Conservation (phyloP, 805 yeast genomes). For the Grigorovia jiainica region DNA sequence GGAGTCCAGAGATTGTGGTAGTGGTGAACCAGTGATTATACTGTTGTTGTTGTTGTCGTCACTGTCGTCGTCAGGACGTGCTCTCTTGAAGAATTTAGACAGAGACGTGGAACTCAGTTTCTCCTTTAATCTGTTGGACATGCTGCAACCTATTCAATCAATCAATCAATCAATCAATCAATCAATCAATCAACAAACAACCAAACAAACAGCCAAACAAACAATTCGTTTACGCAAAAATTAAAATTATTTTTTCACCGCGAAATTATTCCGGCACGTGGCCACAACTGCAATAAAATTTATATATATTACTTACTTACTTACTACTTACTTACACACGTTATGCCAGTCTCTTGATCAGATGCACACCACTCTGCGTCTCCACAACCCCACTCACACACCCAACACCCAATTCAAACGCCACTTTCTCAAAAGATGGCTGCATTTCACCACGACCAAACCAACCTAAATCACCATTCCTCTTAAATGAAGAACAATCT, state of each 20-base stretch:
- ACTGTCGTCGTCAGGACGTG: background rate
- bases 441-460: constrained; percentile 93
- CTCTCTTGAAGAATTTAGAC: constrained; percentile 24
- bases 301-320: no score
- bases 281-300: no score
- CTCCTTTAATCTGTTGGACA: constrained; percentile 12
- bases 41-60: constrained; percentile 7
- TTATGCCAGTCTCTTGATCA: constrained; percentile 79
- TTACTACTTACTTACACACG: no score
- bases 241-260: no score
- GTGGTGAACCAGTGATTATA: no score
- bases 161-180: no score
- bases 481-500: constrained; percentile 78
- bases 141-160: no score
- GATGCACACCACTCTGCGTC: constrained; percentile 83
- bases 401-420: constrained; percentile 73
- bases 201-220: no score
- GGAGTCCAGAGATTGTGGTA: background rate
- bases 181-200: no score
- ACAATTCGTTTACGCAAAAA: no score
- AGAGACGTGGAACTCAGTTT: constrained; percentile 24
- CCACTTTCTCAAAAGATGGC: constrained; percentile 83
- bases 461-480: constrained; percentile 87
- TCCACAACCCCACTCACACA: constrained; percentile 78
- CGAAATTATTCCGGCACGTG: no score